Percentiles rank a stretch among this genome's conserved stretches.
These are phyloP conservation scores for Beauveria brongniartii DNA, from an alignment of 2,329 filamentous ascomycete genomes.

Conservation along the genomic window DNA sequence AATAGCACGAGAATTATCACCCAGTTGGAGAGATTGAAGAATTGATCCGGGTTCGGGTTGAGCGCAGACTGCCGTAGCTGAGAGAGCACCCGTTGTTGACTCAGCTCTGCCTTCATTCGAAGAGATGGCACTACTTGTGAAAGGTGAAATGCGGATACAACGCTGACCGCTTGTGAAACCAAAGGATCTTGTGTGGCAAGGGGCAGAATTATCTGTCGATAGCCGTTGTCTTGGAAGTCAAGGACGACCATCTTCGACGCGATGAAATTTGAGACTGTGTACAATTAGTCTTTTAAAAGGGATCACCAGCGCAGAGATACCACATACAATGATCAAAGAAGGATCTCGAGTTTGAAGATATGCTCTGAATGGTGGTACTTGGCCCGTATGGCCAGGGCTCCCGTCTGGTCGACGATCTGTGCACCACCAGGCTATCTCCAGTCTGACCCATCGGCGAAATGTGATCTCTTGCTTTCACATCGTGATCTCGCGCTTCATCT, in stretches of 20 bases:
- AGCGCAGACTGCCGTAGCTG: slow-evolving; percentile 26
- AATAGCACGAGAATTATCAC: slow-evolving; percentile 30
- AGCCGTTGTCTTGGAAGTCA: slow-evolving; percentile 28
- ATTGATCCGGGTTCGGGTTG: slow-evolving; percentile 18
- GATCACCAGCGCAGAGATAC: background rate
- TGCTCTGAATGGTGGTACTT: slow-evolving; percentile 15
- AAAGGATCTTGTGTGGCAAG: slow-evolving; percentile 29
- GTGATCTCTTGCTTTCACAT: background rate
- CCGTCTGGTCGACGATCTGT: background rate
- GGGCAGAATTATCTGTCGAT: slow-evolving; percentile 30
- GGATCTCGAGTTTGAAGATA: slow-evolving; percentile 23
- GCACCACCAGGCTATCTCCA: background rate
- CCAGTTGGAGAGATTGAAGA: slow-evolving; percentile 29
- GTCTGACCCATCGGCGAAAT: background rate
- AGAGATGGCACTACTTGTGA: slow-evolving; percentile 24
- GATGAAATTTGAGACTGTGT: slow-evolving; percentile 26
- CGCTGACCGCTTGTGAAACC: slow-evolving; percentile 28
- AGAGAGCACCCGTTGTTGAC: slow-evolving; percentile 27
- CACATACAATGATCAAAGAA: slow-evolving; percentile 28
- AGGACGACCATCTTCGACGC: slow-evolving; percentile 32
- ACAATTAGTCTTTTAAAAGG: background rate
- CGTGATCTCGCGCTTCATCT: background rate
- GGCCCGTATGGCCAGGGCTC: background rate
- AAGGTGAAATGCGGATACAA: slow-evolving; percentile 31
- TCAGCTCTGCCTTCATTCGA: slow-evolving; percentile 23